Base-by-base conservation (phyloP, 2,329 filamentous ascomycete species). In the Phialophora tarda region DNA sequence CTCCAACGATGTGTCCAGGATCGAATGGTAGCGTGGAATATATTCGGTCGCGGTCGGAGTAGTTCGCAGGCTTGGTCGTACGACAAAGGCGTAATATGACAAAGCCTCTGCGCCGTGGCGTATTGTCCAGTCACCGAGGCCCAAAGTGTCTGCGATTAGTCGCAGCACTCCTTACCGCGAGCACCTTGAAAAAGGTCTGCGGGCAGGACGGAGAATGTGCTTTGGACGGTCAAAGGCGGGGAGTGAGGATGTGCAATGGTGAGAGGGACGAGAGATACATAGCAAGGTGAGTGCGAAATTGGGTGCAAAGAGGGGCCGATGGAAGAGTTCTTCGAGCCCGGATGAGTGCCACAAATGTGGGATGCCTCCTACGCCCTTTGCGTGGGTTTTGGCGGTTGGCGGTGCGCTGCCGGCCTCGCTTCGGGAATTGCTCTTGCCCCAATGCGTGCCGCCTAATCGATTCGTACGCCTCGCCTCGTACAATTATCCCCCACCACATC, bases 81-180 rank as follows among this genome's bases (percentile, higher is more conserved):
- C 50, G 62, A 63, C 64, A 21, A 59, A 66, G 55, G 48, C 54
- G 47, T 34, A n/a, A 38, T 48, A 54, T 65, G 65, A 67, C 65
- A 62, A 59, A 63, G 59, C 54, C 12, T 11, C n/a, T 23, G 14
- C 47, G 41, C 23, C 17, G 56, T 50, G 57, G 55, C 60, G 56
- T 30, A 28, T 53, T 53, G 4, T 11, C 8, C 44, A 28, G 30
- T 12, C 2, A 7, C 17, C 14, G 28, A 60, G 53, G 41, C 30
- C 14, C 47, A 38, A 44, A 23, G 58, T 38, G 47, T 23, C 48
- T 51, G 48, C 23, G 24, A 26, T 21, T 12, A 51, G 48, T 51
- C 48, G 14, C 48, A 12, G 48, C 44, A 44, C 38, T n/a, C 38
- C 38, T 44, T 8, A 44, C 48, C 48, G 48, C 48, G 21, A 51